phyloP scores from a whole-genome alignment of 176 grass and related monocot genomes.

The Rhynchospora pubera region DNA sequence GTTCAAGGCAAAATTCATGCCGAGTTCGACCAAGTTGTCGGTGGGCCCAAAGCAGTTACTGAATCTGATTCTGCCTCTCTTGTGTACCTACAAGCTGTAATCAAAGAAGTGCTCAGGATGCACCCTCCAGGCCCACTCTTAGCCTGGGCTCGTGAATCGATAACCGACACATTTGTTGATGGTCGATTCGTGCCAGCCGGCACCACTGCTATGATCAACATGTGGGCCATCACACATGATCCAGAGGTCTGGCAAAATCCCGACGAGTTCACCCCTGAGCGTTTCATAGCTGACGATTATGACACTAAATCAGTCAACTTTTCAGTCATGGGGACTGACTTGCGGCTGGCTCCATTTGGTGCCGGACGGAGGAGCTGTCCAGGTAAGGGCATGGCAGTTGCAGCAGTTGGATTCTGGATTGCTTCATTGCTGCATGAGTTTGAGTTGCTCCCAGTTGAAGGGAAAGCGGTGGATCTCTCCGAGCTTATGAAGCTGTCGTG shows the following conservation, averaged over 20 bases:
- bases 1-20: conserved; percentile 48
- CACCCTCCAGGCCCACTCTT: conserved; percentile 82
- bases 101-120: conserved; percentile 67
- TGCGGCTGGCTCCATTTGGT: conserved; percentile 72
- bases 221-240: conserved; percentile 79
- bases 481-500: conserved; percentile 74
- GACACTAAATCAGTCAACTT: conserved; percentile 24
- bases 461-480: conserved; percentile 41
- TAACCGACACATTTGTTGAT: conserved; percentile 53
- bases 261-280: conserved; percentile 47
- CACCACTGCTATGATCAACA: conserved; percentile 80
- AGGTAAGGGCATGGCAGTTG: conserved; percentile 58
- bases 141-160: conserved; percentile 51
- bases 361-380: conserved; percentile 75
- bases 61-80: conserved; percentile 40
- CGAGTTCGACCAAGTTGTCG: conserved; percentile 55
- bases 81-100: conserved; percentile 59
- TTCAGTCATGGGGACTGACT: conserved; percentile 53
- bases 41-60: not conserved
- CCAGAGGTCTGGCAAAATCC: conserved; percentile 51
- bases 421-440: conserved; percentile 71
- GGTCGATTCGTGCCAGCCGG: conserved; percentile 53
- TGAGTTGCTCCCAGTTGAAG: conserved; percentile 41
- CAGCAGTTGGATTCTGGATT: conserved; percentile 55
- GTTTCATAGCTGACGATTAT: conserved; percentile 34